phyloP scores from a whole-genome alignment of 345 rosid genomes.

The Dovyalis caffra region DNA sequence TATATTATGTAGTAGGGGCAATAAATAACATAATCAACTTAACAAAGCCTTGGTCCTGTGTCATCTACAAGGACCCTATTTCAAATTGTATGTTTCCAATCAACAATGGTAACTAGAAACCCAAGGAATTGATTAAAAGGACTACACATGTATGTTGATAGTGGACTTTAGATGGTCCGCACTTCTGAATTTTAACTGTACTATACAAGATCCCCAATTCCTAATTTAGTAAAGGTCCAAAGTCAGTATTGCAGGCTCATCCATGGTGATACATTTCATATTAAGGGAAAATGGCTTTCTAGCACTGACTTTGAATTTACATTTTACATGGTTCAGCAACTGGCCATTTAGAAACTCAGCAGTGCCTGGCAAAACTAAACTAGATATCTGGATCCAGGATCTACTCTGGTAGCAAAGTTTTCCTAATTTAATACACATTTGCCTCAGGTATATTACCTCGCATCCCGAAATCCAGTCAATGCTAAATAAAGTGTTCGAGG shows the following conservation, averaged over 20 bases:
- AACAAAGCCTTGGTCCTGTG: neutral
- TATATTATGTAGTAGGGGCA: neutral
- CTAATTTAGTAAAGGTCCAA: neutral
- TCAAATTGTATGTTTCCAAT: neutral
- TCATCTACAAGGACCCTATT: neutral
- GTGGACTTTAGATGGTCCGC: neutral
- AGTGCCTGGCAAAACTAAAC: conserved; percentile 8
- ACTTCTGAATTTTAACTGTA: neutral
- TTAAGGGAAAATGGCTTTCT: neutral
- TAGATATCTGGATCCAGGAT: conserved; percentile 7
- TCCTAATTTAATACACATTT: neutral
- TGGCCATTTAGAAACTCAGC: neutral
- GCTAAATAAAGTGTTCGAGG: conserved; percentile 96
- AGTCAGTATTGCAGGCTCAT: neutral
- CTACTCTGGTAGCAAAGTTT: conserved; percentile 5
- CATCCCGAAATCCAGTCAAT: conserved; percentile 97
- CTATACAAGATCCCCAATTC: neutral
- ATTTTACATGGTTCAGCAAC: neutral
- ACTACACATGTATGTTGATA: neutral
- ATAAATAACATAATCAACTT: neutral
- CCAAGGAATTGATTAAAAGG: no score
- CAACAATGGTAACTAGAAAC: no score
- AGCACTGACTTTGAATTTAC: neutral
- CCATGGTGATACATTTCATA: neutral
- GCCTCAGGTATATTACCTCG: conserved; percentile 55